Evolutionary conservation across 2,329 filamentous ascomycete genomes (phyloP).

Genomic region (Teratosphaeria epicoccoides): DNA sequence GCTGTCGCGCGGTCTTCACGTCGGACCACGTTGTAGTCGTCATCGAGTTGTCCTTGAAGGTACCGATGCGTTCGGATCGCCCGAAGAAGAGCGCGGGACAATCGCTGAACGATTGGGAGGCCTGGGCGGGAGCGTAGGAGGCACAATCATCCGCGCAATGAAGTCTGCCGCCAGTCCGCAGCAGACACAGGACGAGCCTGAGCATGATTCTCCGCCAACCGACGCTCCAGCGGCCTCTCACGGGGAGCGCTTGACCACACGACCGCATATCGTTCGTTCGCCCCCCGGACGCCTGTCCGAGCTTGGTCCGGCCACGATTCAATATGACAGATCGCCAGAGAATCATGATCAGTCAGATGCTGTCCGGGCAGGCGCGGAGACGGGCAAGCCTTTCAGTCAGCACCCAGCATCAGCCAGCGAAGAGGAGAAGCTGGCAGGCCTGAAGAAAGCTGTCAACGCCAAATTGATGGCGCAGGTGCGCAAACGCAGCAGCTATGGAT

Average conservation of each 20-base stretch:
- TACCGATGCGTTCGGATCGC: background rate
- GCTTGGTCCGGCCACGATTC: constrained; percentile 1
- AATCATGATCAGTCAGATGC: background rate
- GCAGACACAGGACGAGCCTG: constrained; percentile 3
- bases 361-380: background rate
- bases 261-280: constrained; percentile 4
- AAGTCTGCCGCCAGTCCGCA: background rate
- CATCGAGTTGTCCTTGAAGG: background rate
- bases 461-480: constrained; percentile 33
- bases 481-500: constrained; percentile 13
- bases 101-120: constrained; percentile 1
- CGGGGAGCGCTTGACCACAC: background rate
- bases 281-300: constrained; percentile 8
- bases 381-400: background rate
- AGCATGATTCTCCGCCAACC: background rate
- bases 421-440: constrained; percentile 21
- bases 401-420: background rate
- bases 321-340: background rate
- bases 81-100: background rate
- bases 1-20: background rate
- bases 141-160: constrained; percentile 3
- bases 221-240: background rate
- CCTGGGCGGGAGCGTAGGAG: background rate
- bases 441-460: constrained; percentile 31
- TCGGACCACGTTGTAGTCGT: background rate